A percentile compares a stretch with the other conserved stretches of the same genome.
Evolutionary conservation across 148 eudicot genomes (phyloP).

Genomic region (Amaranthus hypochondriacus): DNA sequence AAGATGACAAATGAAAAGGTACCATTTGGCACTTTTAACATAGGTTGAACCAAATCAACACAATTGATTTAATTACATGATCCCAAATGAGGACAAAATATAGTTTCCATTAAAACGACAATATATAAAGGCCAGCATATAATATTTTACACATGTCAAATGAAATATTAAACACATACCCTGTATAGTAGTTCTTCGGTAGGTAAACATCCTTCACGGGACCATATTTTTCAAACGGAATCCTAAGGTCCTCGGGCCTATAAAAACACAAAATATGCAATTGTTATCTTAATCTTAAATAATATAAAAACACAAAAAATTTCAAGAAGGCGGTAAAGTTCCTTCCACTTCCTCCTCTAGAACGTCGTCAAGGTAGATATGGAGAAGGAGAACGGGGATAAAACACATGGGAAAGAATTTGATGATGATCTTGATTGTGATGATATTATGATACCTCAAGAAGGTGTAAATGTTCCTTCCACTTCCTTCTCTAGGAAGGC

Average conservation of each 20-base stretch:
- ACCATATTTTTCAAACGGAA: constrained; percentile 74
- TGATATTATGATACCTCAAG: too few species aligned
- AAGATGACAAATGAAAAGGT: too few species aligned
- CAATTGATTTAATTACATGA: too few species aligned
- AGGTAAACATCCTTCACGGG: constrained; percentile 82
- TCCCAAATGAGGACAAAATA: too few species aligned
- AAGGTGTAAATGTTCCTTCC: too few species aligned
- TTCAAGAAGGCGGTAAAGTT: neutral
- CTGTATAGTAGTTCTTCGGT: constrained; percentile 78
- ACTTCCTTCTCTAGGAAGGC: too few species aligned
- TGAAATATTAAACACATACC: constrained; percentile 34
- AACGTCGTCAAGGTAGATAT: neutral
- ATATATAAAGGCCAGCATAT: neutral
- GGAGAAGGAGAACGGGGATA: neutral
- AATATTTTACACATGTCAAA: neutral
- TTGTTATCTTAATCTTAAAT: too few species aligned
- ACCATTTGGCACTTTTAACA: too few species aligned
- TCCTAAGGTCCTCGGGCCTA: constrained; percentile 83
- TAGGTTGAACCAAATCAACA: too few species aligned
- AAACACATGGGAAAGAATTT: neutral
- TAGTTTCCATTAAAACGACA: neutral
- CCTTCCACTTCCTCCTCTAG: neutral
- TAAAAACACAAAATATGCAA: constrained; percentile 16
- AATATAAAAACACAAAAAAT: constrained; percentile 1
- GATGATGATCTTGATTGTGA: neutral